These are phyloP conservation scores for Coprinellus aureogranulatus DNA, from an alignment of 768 basidiomycete genomes.

Conservation along the genomic window DNA sequence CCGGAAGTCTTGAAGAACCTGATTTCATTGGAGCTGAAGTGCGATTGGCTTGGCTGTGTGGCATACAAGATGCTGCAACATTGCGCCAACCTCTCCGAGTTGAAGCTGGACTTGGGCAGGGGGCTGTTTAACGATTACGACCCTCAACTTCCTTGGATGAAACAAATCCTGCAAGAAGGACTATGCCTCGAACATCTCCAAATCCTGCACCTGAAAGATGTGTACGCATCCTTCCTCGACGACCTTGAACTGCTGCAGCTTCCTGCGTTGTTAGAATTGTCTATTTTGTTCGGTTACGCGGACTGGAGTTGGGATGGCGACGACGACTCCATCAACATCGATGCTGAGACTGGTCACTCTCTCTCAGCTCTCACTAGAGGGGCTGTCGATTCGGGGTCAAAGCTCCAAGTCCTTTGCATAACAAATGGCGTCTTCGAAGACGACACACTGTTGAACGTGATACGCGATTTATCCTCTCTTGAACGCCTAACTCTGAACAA, in stretches of 20 bases:
- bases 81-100: background rate
- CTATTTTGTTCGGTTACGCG: background rate
- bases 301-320: background rate
- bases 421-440: no score
- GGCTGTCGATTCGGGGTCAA: no score
- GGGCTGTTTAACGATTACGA: background rate
- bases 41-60: background rate
- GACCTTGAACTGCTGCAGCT: background rate
- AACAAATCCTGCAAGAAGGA: no score
- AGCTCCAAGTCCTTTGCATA: no score
- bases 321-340: no score
- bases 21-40: background rate
- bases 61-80: background rate
- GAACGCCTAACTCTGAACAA: no score
- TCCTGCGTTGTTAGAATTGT: background rate
- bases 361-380: no score
- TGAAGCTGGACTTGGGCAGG: background rate
- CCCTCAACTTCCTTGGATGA: no score
- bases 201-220: background rate
- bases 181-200: background rate
- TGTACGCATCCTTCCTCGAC: background rate
- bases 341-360: no score
- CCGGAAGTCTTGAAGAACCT: background rate
- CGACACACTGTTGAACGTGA: no score
- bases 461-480: no score